These are phyloP conservation scores for Articulospora tetracladia DNA, from an alignment of 495 filamentous ascomycete species.

Conservation along the genomic window DNA sequence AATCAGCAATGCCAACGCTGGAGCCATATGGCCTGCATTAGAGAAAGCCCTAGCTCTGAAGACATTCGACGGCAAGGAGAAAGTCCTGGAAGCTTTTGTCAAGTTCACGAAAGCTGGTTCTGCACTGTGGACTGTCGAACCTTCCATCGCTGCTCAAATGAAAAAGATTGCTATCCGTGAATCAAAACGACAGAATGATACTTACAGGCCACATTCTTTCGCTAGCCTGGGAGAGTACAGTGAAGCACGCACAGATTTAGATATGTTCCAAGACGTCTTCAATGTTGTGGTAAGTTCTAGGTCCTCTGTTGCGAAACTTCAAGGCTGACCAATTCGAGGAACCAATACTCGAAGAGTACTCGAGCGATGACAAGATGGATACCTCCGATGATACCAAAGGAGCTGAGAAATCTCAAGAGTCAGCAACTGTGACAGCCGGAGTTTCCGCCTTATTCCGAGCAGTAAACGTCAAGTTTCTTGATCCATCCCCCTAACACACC, in stretches of 20 bases:
- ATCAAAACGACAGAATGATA: constrained; percentile 81
- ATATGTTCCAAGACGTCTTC: constrained; percentile 63
- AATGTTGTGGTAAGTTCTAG: constrained; percentile 44
- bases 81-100: constrained; percentile 78
- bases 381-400: constrained; percentile 44
- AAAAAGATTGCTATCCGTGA: constrained; percentile 74
- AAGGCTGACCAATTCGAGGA: constrained; percentile 8
- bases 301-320: background rate
- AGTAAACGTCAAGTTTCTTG: constrained; percentile 19
- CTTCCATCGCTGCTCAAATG: constrained; percentile 37
- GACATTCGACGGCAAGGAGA: constrained; percentile 92
- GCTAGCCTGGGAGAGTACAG: constrained; percentile 67
- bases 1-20: constrained; percentile 50
- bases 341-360: constrained; percentile 50
- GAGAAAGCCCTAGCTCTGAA: constrained; percentile 79
- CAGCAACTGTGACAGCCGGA: constrained; percentile 22
- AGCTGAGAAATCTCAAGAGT: constrained; percentile 26
- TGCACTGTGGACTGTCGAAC: constrained; percentile 52
- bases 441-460: constrained; percentile 23
- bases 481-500: constrained; percentile 16
- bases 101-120: constrained; percentile 63
- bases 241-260: constrained; percentile 55
- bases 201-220: constrained; percentile 75
- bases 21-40: constrained; percentile 73
- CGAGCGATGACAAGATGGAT: constrained; percentile 65